phyloP scores from a whole-genome alignment of 106 monocot species.

The Platanthera guangdongensis region DNA sequence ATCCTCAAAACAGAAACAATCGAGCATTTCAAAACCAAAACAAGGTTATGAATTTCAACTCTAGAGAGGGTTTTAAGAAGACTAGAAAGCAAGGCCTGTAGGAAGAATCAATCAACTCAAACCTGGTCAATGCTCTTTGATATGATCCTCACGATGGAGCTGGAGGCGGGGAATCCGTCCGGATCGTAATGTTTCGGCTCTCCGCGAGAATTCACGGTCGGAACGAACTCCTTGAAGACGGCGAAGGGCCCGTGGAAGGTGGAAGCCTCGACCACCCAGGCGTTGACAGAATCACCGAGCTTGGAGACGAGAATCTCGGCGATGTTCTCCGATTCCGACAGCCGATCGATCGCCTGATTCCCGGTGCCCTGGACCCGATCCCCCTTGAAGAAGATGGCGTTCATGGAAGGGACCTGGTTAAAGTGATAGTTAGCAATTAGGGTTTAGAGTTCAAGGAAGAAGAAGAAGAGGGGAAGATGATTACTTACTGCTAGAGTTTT shows the following conservation, averaged over 20 bases:
- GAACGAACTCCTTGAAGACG: slow-evolving; percentile 66
- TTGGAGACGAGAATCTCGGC: slow-evolving; percentile 52
- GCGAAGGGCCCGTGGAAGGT: slow-evolving; percentile 66
- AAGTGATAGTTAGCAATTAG: not conserved
- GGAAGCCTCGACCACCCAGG: slow-evolving; percentile 77
- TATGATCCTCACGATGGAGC: slow-evolving; percentile 32
- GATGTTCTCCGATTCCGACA: slow-evolving; percentile 57
- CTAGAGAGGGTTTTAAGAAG: too few relatives aligned
- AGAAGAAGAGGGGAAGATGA: not conserved
- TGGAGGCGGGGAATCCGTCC: slow-evolving; percentile 58
- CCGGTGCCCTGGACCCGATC: slow-evolving; percentile 65
- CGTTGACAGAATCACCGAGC: slow-evolving; percentile 38
- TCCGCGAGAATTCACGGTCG: slow-evolving; percentile 48
- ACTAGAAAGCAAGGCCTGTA: not conserved
- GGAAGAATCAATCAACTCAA: not conserved
- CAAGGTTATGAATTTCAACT: too few relatives aligned
- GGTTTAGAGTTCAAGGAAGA: not conserved
- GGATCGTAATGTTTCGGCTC: slow-evolving; percentile 70
- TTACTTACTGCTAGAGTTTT: slow-evolving; percentile 70
- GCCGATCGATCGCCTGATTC: slow-evolving; percentile 51
- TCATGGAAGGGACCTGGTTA: slow-evolving; percentile 48
- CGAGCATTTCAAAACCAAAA: too few relatives aligned
- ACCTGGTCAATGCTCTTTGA: slow-evolving; percentile 55
- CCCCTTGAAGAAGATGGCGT: slow-evolving; percentile 85
- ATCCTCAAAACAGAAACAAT: too few relatives aligned